These are phyloP conservation scores for Papilionanthe hybrid DNA, from an alignment of 116 monocot species.

Conservation along the genomic window DNA sequence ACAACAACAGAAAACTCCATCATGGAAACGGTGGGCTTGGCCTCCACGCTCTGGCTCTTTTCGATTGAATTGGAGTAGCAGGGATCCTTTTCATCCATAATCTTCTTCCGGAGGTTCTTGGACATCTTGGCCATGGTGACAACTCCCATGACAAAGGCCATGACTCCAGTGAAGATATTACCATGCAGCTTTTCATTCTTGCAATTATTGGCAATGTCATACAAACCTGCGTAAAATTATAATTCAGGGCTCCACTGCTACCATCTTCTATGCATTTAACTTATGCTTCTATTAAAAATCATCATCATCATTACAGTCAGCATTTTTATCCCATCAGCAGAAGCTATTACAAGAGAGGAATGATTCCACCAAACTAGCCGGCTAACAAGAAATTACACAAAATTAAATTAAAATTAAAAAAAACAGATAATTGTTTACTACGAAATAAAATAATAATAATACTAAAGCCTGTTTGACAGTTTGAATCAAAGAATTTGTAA, in stretches of 20 bases:
- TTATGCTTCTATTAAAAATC: too few species aligned
- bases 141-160: slow-evolving; percentile 79
- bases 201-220: slow-evolving; percentile 19
- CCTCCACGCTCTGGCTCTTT: slow-evolving; percentile 23
- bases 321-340: too few species aligned
- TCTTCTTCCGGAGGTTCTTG: slow-evolving; percentile 45
- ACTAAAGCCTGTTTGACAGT: too few species aligned
- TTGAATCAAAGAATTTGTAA: not conserved
- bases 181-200: slow-evolving; percentile 38
- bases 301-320: too few species aligned
- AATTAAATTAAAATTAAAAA: too few species aligned
- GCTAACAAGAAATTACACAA: too few species aligned
- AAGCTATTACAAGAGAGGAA: not conserved
- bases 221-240: slow-evolving; percentile 9
- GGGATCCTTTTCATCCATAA: slow-evolving; percentile 16
- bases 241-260: not conserved
- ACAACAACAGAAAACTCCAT: slow-evolving; percentile 33
- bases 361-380: too few species aligned
- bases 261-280: not conserved
- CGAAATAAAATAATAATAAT: too few species aligned
- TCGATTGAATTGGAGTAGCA: slow-evolving; percentile 16
- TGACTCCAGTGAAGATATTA: slow-evolving; percentile 47
- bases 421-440: too few species aligned
- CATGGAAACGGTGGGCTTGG: slow-evolving; percentile 17
- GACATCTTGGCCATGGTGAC: slow-evolving; percentile 61